Evolutionary conservation across 768 basidiomycete genomes (phyloP), one percentile per base, ranked within the genome.

Genomic region (Boletus patriciae): DNA sequence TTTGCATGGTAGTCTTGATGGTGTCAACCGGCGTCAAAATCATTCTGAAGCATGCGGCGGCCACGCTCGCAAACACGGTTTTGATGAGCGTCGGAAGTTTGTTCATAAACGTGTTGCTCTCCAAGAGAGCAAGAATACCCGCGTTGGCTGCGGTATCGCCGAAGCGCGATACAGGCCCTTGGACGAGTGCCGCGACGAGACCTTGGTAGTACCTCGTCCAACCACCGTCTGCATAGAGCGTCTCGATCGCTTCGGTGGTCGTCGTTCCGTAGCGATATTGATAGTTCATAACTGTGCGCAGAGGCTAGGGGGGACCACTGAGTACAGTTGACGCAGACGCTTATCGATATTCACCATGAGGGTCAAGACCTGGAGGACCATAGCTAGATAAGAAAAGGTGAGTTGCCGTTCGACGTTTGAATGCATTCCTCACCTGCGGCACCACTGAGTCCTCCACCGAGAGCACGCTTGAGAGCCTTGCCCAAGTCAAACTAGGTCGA

Each of bases 271-370:
- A 94, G 51, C 88, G 84, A 70, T 94, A 94, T 74, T 94, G 93
- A 68, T 91, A 97, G 77, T 98, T 98, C 96, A 98, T 98, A 53
- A 94, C 81, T 3, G 95, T 97, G n/a, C 93, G 83, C n/a, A 96
- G 73, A 6, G 93, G 94, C 88, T 88, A 52, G 13, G 42, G 46
- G 27, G 29, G n/a, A 37, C 25, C 13, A 58, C 41, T 58, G 54
- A 33, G 45, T 15, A 45, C 2, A 42, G 21, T 49, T 23, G 21
- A 15, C 37, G 29, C 29, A 25, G 3, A 21, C 6, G 27, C 23
- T 33, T 16, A 34, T 27, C 41, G 25, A 31, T 3, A 45, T 56
- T 48, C 60, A 74, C 76, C 94, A 97, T 97, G 56, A 96, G 80
- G 1, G 86, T 84, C 49, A 97, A 70, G 18, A 98, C 96, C 69